Conservation (phyloP, 345 rosid genomes). For the Tarenaya hassleriana region DNA sequence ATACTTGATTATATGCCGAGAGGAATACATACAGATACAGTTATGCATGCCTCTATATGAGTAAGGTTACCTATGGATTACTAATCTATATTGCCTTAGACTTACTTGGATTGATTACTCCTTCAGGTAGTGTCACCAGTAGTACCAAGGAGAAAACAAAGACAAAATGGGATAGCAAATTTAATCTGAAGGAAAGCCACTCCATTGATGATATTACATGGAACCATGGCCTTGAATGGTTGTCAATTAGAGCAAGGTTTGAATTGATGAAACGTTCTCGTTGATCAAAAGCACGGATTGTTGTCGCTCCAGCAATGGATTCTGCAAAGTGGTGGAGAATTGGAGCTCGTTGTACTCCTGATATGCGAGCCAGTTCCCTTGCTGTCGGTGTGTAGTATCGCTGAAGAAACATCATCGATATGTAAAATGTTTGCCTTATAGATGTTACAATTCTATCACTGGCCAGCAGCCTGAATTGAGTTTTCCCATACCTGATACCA, state of each 20-base stretch:
- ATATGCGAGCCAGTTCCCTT: constrained; percentile 83
- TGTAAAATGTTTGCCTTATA: constrained; percentile 6
- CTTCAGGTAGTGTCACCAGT: constrained; percentile 88
- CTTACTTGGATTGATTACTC: constrained; percentile 91
- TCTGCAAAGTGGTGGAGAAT: constrained; percentile 95
- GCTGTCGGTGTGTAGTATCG: constrained; percentile 89
- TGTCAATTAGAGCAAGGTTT: constrained; percentile 64
- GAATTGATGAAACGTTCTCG: constrained; percentile 51
- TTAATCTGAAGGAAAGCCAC: constrained; percentile 90
- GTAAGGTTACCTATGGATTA: neutral
- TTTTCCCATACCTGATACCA: constrained; percentile 74
- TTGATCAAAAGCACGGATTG: constrained; percentile 83
- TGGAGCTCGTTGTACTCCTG: constrained; percentile 81
- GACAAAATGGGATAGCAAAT: constrained; percentile 77
- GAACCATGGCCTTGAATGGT: constrained; percentile 91
- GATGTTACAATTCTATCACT: neutral
- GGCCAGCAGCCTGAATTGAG: neutral
- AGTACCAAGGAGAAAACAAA: constrained; percentile 81
- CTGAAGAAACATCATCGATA: constrained; percentile 28
- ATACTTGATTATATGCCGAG: too few relatives aligned
- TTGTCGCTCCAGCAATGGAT: constrained; percentile 82
- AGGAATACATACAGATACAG: too few relatives aligned
- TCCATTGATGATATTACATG: constrained; percentile 84
- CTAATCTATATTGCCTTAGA: constrained; percentile 6
- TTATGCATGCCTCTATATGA: too few relatives aligned